Conservation (phyloP, 2,329 filamentous ascomycete genomes). For the Aspergillus eucalypticola region DNA sequence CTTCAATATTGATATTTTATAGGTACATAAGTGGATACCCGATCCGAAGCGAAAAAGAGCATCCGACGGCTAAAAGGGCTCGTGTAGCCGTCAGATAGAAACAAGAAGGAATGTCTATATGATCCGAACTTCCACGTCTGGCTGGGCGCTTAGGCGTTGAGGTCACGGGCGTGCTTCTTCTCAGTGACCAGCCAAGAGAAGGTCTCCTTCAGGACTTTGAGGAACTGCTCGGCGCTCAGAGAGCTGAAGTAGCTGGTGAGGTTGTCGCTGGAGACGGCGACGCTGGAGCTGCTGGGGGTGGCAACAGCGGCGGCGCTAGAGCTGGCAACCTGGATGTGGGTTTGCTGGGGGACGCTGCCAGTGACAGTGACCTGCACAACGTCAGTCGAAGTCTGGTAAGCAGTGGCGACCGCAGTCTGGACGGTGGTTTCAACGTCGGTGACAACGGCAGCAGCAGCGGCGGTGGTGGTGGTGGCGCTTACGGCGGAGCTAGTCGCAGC, state of each 20-base stretch:
- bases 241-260: slow-evolving; percentile 33
- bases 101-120: slow-evolving; percentile 17
- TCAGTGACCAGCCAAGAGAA: slow-evolving; percentile 35
- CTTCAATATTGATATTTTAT: slow-evolving; percentile 16
- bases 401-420: slow-evolving; percentile 24
- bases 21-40: slow-evolving; percentile 23
- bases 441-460: slow-evolving; percentile 12
- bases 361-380: slow-evolving; percentile 26
- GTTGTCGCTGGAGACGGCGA: slow-evolving; percentile 22
- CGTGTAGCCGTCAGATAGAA: slow-evolving; percentile 7
- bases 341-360: slow-evolving; percentile 24
- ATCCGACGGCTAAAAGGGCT: slow-evolving; percentile 12
- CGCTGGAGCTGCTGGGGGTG: slow-evolving; percentile 13
- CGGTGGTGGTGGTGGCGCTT: slow-evolving; percentile 15
- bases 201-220: slow-evolving; percentile 31
- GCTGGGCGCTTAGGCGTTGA: slow-evolving; percentile 29
- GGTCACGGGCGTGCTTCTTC: slow-evolving; percentile 35
- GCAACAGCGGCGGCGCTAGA: slow-evolving; percentile 16
- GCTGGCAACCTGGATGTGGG: slow-evolving; percentile 21
- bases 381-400: slow-evolving; percentile 25
- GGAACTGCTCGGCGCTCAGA: slow-evolving; percentile 33
- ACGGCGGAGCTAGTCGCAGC: slow-evolving; percentile 13
- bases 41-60: slow-evolving; percentile 16
- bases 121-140: slow-evolving; percentile 4
- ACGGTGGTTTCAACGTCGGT: slow-evolving; percentile 18